These are phyloP conservation scores for Miscanthus sacchariflorus DNA, from an alignment of 202 grass and related monocot species.

Conservation along the genomic window DNA sequence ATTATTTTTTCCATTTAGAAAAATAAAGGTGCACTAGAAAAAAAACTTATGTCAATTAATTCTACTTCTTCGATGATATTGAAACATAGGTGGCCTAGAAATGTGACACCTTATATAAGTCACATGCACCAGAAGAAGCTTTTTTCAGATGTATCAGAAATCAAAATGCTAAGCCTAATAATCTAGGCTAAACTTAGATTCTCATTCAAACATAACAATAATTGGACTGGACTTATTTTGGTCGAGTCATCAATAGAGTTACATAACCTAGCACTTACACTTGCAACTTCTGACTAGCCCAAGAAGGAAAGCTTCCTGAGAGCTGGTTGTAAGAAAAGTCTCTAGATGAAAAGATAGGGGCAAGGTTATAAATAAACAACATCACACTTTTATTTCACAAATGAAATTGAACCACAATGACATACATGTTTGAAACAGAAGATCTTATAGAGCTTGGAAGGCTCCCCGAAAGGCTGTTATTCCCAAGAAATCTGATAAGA, in stretches of 20 bases:
- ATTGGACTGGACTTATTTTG: no score
- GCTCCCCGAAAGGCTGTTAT: conserved; percentile 80
- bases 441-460: conserved; percentile 63
- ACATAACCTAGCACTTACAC: conserved; percentile 57
- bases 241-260: no score
- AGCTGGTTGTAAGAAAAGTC: conserved; percentile 94
- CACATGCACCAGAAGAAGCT: no score
- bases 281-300: conserved; percentile 56
- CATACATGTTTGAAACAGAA: conserved; percentile 62
- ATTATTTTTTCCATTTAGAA: no score
- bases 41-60: no score
- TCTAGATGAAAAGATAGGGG: conserved; percentile 37
- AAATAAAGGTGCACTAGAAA: no score
- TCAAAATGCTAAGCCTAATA: background rate
- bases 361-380: conserved; percentile 11
- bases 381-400: conserved; percentile 27
- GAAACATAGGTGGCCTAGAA: background rate
- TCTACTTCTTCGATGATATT: background rate
- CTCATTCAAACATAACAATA: background rate
- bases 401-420: background rate
- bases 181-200: no score
- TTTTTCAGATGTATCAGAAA: background rate
- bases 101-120: no score
- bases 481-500: conserved; percentile 75
- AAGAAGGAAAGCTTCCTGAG: conserved; percentile 78